phyloP scores from a whole-genome alignment of 2,329 filamentous ascomycete species.

The Cadophora gregata region DNA sequence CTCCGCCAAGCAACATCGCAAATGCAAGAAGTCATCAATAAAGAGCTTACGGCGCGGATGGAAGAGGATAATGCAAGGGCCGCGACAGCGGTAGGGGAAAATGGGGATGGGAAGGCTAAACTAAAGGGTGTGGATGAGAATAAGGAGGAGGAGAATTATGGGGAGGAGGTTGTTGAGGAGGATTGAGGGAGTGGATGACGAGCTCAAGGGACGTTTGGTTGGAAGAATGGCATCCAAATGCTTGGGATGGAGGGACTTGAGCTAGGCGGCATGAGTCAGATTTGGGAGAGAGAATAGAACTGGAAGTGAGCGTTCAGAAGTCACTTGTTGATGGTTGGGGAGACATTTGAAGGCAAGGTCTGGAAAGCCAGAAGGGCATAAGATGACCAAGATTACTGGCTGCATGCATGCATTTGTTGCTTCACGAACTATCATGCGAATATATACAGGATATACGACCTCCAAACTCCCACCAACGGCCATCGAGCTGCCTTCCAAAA shows the following conservation, averaged over 20 bases:
- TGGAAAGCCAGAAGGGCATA: not conserved
- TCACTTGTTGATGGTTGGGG: not conserved
- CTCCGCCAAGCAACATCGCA: slow-evolving; percentile 62
- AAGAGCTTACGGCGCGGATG: slow-evolving; percentile 75
- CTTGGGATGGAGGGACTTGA: not conserved
- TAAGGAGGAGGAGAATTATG: slow-evolving; percentile 79
- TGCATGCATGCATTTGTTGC: slow-evolving; percentile 11
- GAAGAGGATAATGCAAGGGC: slow-evolving; percentile 68
- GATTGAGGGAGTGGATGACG: slow-evolving; percentile 52
- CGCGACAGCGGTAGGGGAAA: too few relatives aligned
- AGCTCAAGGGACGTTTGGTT: not conserved
- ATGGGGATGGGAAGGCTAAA: slow-evolving; percentile 41
- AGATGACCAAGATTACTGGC: not conserved
- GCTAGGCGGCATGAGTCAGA: too few relatives aligned
- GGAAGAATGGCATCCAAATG: too few relatives aligned
- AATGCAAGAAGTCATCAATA: slow-evolving; percentile 72
- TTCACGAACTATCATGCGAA: slow-evolving; percentile 19
- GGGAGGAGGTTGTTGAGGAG: slow-evolving; percentile 77
- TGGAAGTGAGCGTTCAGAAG: too few relatives aligned
- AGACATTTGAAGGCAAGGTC: not conserved
- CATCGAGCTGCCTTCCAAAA: not conserved
- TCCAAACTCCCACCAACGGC: not conserved
- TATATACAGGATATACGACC: slow-evolving; percentile 15
- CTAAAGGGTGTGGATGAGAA: slow-evolving; percentile 54
- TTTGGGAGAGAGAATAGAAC: too few relatives aligned